Evolutionary conservation across 495 filamentous ascomycete genomes (phyloP).

Genomic region (Aspergillus taichungensis): DNA sequence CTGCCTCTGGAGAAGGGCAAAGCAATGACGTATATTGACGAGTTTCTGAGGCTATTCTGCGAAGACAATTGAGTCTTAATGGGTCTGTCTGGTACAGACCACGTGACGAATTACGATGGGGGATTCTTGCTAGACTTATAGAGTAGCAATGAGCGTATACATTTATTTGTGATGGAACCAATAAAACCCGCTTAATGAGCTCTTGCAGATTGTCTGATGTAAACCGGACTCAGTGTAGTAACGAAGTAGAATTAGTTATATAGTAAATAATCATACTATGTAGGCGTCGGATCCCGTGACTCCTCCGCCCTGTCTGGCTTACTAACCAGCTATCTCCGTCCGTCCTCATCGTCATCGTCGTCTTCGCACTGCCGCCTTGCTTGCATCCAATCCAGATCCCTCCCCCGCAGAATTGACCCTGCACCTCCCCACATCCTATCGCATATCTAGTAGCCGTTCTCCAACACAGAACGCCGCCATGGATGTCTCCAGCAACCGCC

Average conservation of each 20-base stretch:
- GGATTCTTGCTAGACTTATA: neutral
- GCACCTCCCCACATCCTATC: neutral
- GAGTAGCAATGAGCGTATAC: neutral
- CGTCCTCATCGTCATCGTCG: too few species aligned
- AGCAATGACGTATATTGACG: constrained; percentile 40
- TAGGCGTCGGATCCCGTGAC: too few species aligned
- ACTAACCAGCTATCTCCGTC: too few species aligned
- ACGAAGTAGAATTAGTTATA: too few species aligned
- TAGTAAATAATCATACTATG: too few species aligned
- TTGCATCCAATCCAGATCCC: constrained; percentile 2
- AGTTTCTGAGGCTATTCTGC: constrained; percentile 35
- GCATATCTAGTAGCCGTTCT: too few species aligned
- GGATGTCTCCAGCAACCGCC: constrained; percentile 50
- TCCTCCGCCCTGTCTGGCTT: too few species aligned
- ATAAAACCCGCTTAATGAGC: neutral
- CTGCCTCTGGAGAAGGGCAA: constrained; percentile 30
- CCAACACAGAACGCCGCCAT: constrained; percentile 33
- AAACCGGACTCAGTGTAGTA: too few species aligned
- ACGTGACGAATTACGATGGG: constrained; percentile 12
- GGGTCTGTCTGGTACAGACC: constrained; percentile 13
- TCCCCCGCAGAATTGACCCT: neutral
- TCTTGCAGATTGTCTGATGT: neutral
- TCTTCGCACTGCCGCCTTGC: constrained; percentile 9
- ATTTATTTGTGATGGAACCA: neutral
- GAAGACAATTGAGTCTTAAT: constrained; percentile 26